phyloP scores from a whole-genome alignment of 768 basidiomycete species.

The Coprinopsis sp. region DNA sequence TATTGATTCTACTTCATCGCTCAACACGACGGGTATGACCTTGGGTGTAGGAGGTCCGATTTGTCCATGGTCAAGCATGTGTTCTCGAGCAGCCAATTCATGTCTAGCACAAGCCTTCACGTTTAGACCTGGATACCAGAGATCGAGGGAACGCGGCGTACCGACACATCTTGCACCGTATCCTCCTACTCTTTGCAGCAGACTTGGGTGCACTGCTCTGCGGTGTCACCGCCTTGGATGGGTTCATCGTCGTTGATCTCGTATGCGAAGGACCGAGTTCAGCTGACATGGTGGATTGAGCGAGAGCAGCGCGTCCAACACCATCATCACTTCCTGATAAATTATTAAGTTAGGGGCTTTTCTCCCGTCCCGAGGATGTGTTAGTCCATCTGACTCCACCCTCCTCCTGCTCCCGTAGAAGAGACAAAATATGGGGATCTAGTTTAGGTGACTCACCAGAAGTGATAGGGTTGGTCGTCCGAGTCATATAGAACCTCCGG shows the following conservation, averaged over 20 bases:
- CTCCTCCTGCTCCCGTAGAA: too few species aligned
- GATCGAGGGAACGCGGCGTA: conserved; percentile 24
- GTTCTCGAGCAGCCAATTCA: conserved; percentile 84
- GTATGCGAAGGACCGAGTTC: neutral
- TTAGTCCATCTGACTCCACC: too few species aligned
- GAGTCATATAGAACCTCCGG: conserved; percentile 80
- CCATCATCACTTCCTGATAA: neutral
- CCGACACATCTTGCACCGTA: conserved; percentile 93
- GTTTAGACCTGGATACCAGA: neutral
- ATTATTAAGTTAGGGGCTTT: too few species aligned
- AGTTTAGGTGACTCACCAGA: conserved; percentile 15
- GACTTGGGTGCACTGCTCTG: too few species aligned
- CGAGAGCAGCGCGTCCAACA: neutral
- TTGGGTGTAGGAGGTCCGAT: conserved; percentile 63
- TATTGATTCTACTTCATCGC: too few species aligned
- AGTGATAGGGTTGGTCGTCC: conserved; percentile 40
- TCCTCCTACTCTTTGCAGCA: conserved; percentile 73
- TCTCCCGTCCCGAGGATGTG: too few species aligned
- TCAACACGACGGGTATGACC: neutral
- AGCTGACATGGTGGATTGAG: neutral
- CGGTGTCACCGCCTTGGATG: too few species aligned
- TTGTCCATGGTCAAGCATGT: conserved; percentile 90
- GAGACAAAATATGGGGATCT: neutral
- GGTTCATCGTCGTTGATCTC: neutral
- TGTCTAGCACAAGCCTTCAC: conserved; percentile 38